phyloP scores from a whole-genome alignment of 1,284 basidiomycete species.

The Inonotus hispidus region DNA sequence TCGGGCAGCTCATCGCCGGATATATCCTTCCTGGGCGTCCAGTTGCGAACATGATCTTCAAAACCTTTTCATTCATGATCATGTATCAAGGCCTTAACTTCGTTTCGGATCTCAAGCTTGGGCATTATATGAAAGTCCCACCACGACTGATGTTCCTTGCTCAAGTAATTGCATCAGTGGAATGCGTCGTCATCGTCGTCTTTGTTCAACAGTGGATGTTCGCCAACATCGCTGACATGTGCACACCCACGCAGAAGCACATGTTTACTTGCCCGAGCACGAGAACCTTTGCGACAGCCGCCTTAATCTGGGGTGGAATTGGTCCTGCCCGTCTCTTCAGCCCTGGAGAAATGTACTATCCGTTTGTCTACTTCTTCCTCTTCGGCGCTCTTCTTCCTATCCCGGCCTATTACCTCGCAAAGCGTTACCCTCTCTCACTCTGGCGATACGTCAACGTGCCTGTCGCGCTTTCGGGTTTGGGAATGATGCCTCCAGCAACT shows the following conservation, averaged over 20 bases:
- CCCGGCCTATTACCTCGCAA: conserved; percentile 76
- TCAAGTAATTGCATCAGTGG: conserved; percentile 60
- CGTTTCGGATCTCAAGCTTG: conserved; percentile 64
- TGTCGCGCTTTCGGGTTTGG: conserved; percentile 60
- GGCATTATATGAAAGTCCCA: conserved; percentile 74
- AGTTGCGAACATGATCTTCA: conserved; percentile 81
- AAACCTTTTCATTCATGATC: conserved; percentile 58
- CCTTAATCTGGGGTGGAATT: conserved; percentile 77
- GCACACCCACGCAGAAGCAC: conserved; percentile 51
- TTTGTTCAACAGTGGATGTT: conserved; percentile 73
- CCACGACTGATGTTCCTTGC: conserved; percentile 65
- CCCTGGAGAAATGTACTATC: conserved; percentile 51
- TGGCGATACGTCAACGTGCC: conserved; percentile 79
- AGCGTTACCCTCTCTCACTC: conserved; percentile 69
- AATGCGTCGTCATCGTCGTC: conserved; percentile 53
- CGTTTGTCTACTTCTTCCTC: conserved; percentile 69
- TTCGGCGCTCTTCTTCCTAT: conserved; percentile 70
- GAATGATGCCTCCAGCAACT: conserved; percentile 64
- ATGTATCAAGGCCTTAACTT: conserved; percentile 58
- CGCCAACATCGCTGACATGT: conserved; percentile 66
- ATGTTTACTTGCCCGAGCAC: conserved; percentile 65
- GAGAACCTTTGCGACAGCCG: conserved; percentile 60
- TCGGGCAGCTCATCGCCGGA: conserved; percentile 73
- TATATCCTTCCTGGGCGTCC: conserved; percentile 75
- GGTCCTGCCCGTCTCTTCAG: conserved; percentile 72